Conservation (phyloP, 352 stramenopile genomes). For the Pythium apleroticum region DNA sequence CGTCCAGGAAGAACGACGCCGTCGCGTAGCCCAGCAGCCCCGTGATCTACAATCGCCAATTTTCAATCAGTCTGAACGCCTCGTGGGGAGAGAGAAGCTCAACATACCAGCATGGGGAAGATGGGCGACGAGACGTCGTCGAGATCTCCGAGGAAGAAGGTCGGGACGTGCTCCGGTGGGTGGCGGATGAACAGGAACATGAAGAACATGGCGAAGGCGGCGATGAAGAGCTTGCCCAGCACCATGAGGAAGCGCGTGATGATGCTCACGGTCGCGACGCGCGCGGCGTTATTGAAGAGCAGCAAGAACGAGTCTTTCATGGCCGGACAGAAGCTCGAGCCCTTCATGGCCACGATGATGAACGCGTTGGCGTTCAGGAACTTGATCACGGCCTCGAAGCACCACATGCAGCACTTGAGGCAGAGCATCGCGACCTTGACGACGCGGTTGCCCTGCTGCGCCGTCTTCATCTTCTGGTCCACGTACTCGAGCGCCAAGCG, state of each 20-base stretch:
- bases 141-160: slow-evolving; percentile 77
- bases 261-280: slow-evolving; percentile 86
- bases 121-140: slow-evolving; percentile 65
- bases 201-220: slow-evolving; percentile 71
- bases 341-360: slow-evolving; percentile 90
- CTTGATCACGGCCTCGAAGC: slow-evolving; percentile 90
- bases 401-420: slow-evolving; percentile 87
- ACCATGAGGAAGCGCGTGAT: slow-evolving; percentile 83
- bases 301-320: slow-evolving; percentile 95
- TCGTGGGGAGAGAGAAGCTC: too few relatives aligned
- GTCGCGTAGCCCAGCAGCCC: slow-evolving; percentile 70
- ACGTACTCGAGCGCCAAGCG: slow-evolving; percentile 78
- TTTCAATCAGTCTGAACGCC: too few relatives aligned
- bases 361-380: slow-evolving; percentile 91
- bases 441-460: slow-evolving; percentile 63
- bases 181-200: slow-evolving; percentile 82
- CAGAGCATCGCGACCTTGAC: slow-evolving; percentile 84
- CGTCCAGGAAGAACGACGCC: slow-evolving; percentile 76
- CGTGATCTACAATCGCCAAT: slow-evolving; percentile 46
- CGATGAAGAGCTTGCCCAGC: slow-evolving; percentile 89
- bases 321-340: slow-evolving; percentile 79
- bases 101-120: slow-evolving; percentile 70
- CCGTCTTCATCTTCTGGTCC: slow-evolving; percentile 67
- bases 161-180: slow-evolving; percentile 48
- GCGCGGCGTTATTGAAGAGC: slow-evolving; percentile 93